Evolutionary conservation across 345 rosid genomes (phyloP), one percentile per base, ranked within the genome.

Genomic region (Brassica cretica): DNA sequence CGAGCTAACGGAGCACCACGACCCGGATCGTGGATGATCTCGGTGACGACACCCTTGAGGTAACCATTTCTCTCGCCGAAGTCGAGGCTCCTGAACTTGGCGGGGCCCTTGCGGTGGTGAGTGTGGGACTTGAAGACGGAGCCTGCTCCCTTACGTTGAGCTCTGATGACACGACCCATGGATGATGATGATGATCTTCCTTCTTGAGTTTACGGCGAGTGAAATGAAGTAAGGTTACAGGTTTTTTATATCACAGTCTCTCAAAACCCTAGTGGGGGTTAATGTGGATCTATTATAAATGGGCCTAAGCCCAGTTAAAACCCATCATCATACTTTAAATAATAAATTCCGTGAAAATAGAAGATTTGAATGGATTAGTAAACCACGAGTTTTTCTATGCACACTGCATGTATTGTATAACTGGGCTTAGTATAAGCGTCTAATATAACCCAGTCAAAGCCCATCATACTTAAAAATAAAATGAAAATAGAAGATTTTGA

Each of bases 51-150:
- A 1, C 91, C 94, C 67, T 85, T 88, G 8, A 90, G 82, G 65
- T 88, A 88, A 0, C 94, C 94, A 24, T 90, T 88, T 3, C 94
- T 84, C 85, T 90, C 92, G 2, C 92, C 91, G 73, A 83, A 90
- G 29, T 90, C 94, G 76, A 90, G 92, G 7, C 87, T 83, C 3
- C 91, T 80, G 88, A 90, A 90, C 8, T 89, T 83, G 4, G 92
- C 91, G 0, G 94, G 88, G 2, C 94, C 94, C 79, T 90, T 90
- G 33, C 94, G 88, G 84, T 88, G 92, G 83, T 90, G 92, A 30
- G 90, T 88, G 81, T 90, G 92, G 14, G 94, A 82, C 79, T 86
- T 88, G 89, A 90, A 90, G 73, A 90, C 92, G 27, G 92, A 88
- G 2, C 92, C 94, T 0, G 92, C 88, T 63, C 94, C 94, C 81